Evolutionary conservation across 179 eudicot species (phyloP), one percentile per base, ranked within the genome.

Genomic region (Silene noctiflora): DNA sequence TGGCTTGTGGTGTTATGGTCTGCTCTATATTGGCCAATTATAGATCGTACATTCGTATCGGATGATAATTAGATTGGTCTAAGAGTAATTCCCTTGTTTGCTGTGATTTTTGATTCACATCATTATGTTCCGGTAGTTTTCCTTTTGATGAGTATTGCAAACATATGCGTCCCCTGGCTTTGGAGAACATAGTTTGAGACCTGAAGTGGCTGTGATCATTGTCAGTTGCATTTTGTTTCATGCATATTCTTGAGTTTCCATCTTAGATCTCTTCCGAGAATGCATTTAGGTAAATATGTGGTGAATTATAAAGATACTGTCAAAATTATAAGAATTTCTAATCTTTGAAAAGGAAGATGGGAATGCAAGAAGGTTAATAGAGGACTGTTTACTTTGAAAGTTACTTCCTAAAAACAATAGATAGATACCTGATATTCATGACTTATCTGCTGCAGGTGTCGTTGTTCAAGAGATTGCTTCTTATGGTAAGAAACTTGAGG

Each of bases 401-500:
- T 46, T 69, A 29, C 22, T 69, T 69, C 53, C 4, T 12, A 44
- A 29, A 29, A 69, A 22, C n/a, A 21, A 11, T 24, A 17, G 58
- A 46, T 12, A 12, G 58, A 46, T 12, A 12, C 73, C 33, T 73
- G n/a, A 73, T 58, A 16, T 73, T 21, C 35, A 14, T 1, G 24
- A 60, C 25, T 69, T 70, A 8, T 73, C 35, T 77, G 67, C 72
- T 80, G 82, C 86, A 95, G 99, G 97, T 92, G 56, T 92, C 97
- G 19, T 77, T 95, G 81, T 95, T 95, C 81, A 95, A 89, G 84
- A 89, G 89, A 83, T 81, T 95, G 91, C 96, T 95, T 81, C 88
- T 89, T 22, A 95, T 95, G 99, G 99, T 95, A 77, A 91, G 93
- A 77, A 92, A 95, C 90, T 86, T 95, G 85, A 88, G 99, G 83